Evolutionary conservation across 768 basidiomycete genomes (phyloP).

Genomic region (Pseudohyphozyma bogoriensis): DNA sequence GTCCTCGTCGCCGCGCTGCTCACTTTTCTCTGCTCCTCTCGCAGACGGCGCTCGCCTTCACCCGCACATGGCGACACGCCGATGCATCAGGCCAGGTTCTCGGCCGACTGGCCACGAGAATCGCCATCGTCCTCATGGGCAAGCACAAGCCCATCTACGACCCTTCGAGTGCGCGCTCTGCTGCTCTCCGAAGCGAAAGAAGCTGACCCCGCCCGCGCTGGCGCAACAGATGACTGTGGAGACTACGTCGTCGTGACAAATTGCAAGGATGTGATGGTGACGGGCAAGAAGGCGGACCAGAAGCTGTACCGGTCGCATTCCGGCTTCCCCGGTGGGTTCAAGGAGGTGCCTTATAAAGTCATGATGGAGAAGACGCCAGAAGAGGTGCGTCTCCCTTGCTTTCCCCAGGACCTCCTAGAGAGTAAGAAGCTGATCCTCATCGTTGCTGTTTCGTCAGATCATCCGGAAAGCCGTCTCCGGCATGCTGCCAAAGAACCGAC

Average conservation of each 20-base stretch:
- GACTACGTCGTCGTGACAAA: conserved; percentile 97
- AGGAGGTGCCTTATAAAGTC: conserved; percentile 72
- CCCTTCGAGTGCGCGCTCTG: conserved; percentile 58
- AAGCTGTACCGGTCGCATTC: conserved; percentile 79
- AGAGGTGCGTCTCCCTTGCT: conserved; percentile 48
- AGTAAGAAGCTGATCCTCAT: conserved; percentile 67
- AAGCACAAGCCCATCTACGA: conserved; percentile 98
- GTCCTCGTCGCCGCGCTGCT: too few relatives aligned
- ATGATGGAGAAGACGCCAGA: conserved; percentile 82
- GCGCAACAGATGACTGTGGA: conserved; percentile 74
- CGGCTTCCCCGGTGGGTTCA: conserved; percentile 85
- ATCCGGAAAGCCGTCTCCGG: conserved; percentile 91
- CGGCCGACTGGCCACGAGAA: conserved; percentile 86
- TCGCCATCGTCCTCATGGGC: conserved; percentile 93
- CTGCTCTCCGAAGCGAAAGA: not conserved
- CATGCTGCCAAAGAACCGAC: conserved; percentile 97
- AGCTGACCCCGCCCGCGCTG: not conserved
- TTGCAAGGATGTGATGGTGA: conserved; percentile 67
- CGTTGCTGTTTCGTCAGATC: conserved; percentile 49
- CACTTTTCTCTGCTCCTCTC: not conserved
- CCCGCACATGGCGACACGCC: conserved; percentile 92
- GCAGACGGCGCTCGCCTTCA: conserved; percentile 88
- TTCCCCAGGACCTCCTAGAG: too few relatives aligned
- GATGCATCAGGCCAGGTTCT: conserved; percentile 83
- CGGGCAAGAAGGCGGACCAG: conserved; percentile 80